Percentiles rank a stretch among this genome's conserved stretches.
Conservation (phyloP, 139 green algal genomes). For the Diplosphaera chodatii region DNA sequence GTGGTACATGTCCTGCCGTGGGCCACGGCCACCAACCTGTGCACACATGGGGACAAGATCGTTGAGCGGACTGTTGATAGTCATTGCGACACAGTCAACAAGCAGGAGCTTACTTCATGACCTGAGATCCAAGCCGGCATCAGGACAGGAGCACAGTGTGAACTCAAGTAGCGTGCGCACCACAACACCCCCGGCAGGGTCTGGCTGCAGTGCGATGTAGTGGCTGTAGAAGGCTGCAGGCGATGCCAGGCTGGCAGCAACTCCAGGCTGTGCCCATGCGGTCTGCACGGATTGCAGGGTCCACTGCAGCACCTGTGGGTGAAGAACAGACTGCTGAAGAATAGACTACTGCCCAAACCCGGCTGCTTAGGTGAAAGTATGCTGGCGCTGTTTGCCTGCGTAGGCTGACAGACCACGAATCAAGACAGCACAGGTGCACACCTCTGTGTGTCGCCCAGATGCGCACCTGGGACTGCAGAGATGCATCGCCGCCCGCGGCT, state of each 20-base stretch:
- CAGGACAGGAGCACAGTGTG: neutral
- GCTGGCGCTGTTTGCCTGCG: no score
- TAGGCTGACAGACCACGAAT: no score
- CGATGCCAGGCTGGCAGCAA: neutral
- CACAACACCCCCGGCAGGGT: neutral
- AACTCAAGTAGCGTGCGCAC: neutral
- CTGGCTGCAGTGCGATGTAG: slow-evolving; percentile 2
- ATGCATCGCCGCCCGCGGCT: neutral
- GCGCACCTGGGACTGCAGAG: neutral
- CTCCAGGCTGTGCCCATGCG: neutral
- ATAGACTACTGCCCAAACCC: no score
- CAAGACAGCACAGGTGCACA: no score
- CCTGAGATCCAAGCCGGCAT: no score
- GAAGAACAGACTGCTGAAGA: neutral
- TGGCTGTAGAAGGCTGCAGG: neutral
- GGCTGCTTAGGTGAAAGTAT: no score
- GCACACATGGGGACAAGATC: no score
- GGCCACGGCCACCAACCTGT: slow-evolving; percentile 10
- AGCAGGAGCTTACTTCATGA: no score
- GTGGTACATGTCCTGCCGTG: neutral
- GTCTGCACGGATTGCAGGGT: neutral
- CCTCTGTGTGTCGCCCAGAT: no score
- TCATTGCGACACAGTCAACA: no score
- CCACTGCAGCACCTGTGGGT: neutral
- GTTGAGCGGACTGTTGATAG: no score